A percentile compares a stretch with the other conserved stretches of the same genome.
phyloP scores from a whole-genome alignment of 805 yeast species.

The Yamadazyma paraphyllophila region DNA sequence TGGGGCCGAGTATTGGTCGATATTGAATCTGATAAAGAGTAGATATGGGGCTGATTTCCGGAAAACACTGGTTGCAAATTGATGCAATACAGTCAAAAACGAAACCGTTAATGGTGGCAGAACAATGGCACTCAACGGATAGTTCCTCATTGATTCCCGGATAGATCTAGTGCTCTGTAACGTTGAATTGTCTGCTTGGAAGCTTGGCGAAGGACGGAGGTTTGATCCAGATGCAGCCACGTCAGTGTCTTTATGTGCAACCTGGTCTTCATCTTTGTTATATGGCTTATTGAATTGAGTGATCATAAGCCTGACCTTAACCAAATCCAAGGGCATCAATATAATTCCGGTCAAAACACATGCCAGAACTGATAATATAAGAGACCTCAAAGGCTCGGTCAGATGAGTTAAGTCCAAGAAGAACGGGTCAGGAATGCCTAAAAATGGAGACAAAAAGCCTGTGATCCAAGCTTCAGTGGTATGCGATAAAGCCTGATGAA shows the following conservation, averaged over 20 bases:
- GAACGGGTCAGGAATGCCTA: slow-evolving; percentile 85
- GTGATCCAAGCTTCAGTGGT: slow-evolving; percentile 91
- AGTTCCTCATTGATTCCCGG: slow-evolving; percentile 58
- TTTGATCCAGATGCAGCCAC: no score
- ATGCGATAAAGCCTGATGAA: slow-evolving; percentile 68
- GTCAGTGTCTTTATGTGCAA: not conserved
- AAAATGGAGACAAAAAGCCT: slow-evolving; percentile 77
- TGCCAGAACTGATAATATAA: slow-evolving; percentile 66
- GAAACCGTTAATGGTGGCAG: slow-evolving; percentile 49
- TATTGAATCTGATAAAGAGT: slow-evolving; percentile 55
- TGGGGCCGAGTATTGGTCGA: slow-evolving; percentile 67
- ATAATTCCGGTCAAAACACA: slow-evolving; percentile 69
- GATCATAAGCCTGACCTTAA: slow-evolving; percentile 73
- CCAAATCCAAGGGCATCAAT: slow-evolving; percentile 77
- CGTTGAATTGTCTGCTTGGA: not conserved
- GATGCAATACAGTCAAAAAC: slow-evolving; percentile 55
- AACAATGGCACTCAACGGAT: slow-evolving; percentile 56
- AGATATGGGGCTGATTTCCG: slow-evolving; percentile 65
- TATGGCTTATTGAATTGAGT: slow-evolving; percentile 51
- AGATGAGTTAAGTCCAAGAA: slow-evolving; percentile 81
- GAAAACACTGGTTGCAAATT: slow-evolving; percentile 59
- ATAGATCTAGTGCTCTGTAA: slow-evolving; percentile 54
- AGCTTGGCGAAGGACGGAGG: no score
- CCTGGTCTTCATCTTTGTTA: slow-evolving; percentile 6
- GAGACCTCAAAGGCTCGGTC: slow-evolving; percentile 68